A percentile compares a stretch with the other conserved stretches of the same genome.
These are phyloP conservation scores for Asclepias syriaca DNA, from an alignment of 257 asterid species.

Conservation along the genomic window DNA sequence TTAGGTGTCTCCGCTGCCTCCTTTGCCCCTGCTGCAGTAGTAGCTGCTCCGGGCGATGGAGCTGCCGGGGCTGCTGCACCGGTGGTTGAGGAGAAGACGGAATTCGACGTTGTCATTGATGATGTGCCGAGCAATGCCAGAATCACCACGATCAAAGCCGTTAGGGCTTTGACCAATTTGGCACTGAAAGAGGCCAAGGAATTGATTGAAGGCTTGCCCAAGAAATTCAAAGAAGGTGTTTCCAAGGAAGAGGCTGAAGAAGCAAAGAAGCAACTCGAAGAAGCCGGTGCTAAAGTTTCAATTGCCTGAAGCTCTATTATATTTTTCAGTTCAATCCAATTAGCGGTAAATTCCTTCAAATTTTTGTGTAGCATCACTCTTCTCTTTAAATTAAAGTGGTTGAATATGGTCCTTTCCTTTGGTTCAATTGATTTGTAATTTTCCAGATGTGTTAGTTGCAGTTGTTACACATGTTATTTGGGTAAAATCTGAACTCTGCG, in stretches of 20 bases:
- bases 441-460: background rate
- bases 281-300: slow-evolving; percentile 74
- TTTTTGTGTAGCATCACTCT: background rate
- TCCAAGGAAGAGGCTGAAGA: slow-evolving; percentile 88
- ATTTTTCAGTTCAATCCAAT: background rate
- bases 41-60: slow-evolving; percentile 29
- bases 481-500: background rate
- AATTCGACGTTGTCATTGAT: slow-evolving; percentile 76
- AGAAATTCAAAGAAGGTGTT: slow-evolving; percentile 82
- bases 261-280: slow-evolving; percentile 92
- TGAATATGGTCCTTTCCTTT: slow-evolving; percentile 1
- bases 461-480: background rate
- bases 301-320: slow-evolving; percentile 28
- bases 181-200: slow-evolving; percentile 91
- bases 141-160: slow-evolving; percentile 76
- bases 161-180: slow-evolving; percentile 77
- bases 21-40: slow-evolving; percentile 65
- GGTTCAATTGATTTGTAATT: background rate
- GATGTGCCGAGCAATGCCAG: slow-evolving; percentile 82
- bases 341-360: background rate
- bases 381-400: background rate
- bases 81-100: slow-evolving; percentile 90
- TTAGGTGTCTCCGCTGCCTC: slow-evolving; percentile 92
- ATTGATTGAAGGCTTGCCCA: slow-evolving; percentile 87
- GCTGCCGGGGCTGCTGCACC: slow-evolving; percentile 45